phyloP scores from a whole-genome alignment of 441 rosid genomes.

The Codiaeum variegatum region DNA sequence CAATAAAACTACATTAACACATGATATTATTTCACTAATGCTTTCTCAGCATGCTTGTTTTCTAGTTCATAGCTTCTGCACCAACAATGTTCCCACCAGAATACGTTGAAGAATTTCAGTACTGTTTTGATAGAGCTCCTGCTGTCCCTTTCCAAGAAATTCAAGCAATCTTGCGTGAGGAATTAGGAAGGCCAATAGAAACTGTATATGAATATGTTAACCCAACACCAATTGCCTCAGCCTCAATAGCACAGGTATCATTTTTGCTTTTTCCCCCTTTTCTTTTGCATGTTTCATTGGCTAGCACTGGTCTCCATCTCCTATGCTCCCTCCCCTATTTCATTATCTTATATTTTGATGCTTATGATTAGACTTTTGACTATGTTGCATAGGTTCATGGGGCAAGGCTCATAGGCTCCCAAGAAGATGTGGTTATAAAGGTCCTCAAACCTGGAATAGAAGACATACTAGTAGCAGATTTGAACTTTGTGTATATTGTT shows the following conservation, averaged over 20 bases:
- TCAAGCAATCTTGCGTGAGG: constrained; percentile 72
- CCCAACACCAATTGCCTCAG: constrained; percentile 90
- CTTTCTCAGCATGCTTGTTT: constrained; percentile 24
- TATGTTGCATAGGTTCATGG: constrained; percentile 69
- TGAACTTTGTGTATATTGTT: constrained; percentile 81
- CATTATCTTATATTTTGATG: not conserved
- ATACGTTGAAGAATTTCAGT: constrained; percentile 87
- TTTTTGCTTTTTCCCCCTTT: constrained; percentile 5
- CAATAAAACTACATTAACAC: not conserved
- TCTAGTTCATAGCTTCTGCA: constrained; percentile 90
- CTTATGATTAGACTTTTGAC: constrained; percentile 11
- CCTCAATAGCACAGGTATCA: constrained; percentile 89
- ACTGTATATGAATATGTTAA: constrained; percentile 81
- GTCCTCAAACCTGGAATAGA: constrained; percentile 93
- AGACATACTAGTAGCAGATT: constrained; percentile 87
- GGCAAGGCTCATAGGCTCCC: constrained; percentile 85
- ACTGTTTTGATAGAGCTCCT: constrained; percentile 91
- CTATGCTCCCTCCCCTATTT: not conserved
- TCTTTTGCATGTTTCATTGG: constrained; percentile 1
- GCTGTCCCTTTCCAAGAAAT: constrained; percentile 71
- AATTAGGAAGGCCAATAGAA: constrained; percentile 83
- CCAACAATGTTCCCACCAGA: constrained; percentile 90
- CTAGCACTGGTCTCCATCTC: not conserved
- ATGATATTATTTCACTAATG: constrained; percentile 5
- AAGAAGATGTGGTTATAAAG: constrained; percentile 91